Evolutionary conservation across 331 rosid species (phyloP).

Genomic region (Phaseolus coccineus): DNA sequence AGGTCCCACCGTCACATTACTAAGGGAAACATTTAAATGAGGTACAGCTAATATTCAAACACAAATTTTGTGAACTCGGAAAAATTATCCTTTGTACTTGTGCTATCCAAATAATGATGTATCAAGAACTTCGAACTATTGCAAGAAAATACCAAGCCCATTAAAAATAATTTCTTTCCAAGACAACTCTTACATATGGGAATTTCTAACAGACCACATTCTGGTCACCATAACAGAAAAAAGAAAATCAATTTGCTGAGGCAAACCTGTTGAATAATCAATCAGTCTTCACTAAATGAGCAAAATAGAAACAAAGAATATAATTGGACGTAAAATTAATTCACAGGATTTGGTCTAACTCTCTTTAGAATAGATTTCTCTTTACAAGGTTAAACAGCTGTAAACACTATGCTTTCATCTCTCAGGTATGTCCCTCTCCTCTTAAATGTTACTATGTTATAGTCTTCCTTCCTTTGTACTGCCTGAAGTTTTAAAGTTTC

Average conservation of each 20-base stretch:
- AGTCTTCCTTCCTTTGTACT: slow-evolving; percentile 52
- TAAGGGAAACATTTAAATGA: slow-evolving; percentile 18
- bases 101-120: neutral
- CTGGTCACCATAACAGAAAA: slow-evolving; percentile 12
- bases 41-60: slow-evolving; percentile 5
- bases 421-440: slow-evolving; percentile 40
- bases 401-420: slow-evolving; percentile 52
- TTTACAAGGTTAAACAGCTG: slow-evolving; percentile 48
- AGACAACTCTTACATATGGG: slow-evolving; percentile 2
- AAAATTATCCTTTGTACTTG: neutral
- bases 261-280: slow-evolving; percentile 23
- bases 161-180: slow-evolving; percentile 3
- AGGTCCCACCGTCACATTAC: slow-evolving; percentile 9
- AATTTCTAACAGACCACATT: slow-evolving; percentile 27
- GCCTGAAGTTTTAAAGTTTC: slow-evolving; percentile 42
- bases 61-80: neutral
- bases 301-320: slow-evolving; percentile 11
- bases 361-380: slow-evolving; percentile 42
- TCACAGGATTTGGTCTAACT: slow-evolving; percentile 39
- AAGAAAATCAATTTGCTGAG: slow-evolving; percentile 30
- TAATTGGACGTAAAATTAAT: slow-evolving; percentile 44
- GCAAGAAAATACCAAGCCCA: slow-evolving; percentile 27
- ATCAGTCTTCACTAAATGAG: slow-evolving; percentile 28
- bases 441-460: slow-evolving; percentile 51
- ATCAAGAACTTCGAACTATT: slow-evolving; percentile 11